Evolutionary conservation across 148 eudicot species (phyloP), one percentile per base, ranked within the genome.

Genomic region (Vaccinium macrocarpon): DNA sequence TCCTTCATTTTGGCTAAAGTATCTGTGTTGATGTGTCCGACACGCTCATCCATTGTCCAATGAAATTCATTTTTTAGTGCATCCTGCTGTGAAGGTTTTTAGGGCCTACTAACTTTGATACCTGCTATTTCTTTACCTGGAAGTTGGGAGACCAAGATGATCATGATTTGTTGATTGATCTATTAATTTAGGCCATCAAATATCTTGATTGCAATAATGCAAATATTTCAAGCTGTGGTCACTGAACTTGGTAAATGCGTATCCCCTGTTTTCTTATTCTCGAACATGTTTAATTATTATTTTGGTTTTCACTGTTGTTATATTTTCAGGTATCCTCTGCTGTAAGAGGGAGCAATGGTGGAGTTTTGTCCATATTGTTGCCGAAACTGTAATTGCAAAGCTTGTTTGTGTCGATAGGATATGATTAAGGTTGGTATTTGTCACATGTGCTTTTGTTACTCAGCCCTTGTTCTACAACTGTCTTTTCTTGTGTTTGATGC

Each of bases 371-470:
- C 95, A 3, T 79, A 57, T 82, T 93, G 95, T 81, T 86, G 83
- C 49, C 82, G 88, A 25, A 91, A 90, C 82, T 93, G 95, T 88
- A 93, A 93, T 79, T 93, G 95, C 89, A 91, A 90, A 82, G 86
- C 89, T 61, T 93, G 94, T 82, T 91, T 90, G 82, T 87, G 94
- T 55, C 86, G 83, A 89, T 86, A 66, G 25, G 83, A 84, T 32
- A 71, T 78, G n/a, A 21, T 68, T 51, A 86, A 89, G 87, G 84
- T 86, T 82, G 59, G 79, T 84, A 81, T 12, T 25, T 38, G 49
- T 70, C 50, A 76, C 38, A 35, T 82, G 14, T 85, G 32, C 21
- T 8, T 51, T 72, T 70, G 57, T 42, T 19, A 35, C 10, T 80
- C 32, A 4, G 16, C 70, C 49, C 53, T 11, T 79, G 21, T 12